phyloP scores from a whole-genome alignment of 257 asterid species.

The Solanum pimpinellifolium region DNA sequence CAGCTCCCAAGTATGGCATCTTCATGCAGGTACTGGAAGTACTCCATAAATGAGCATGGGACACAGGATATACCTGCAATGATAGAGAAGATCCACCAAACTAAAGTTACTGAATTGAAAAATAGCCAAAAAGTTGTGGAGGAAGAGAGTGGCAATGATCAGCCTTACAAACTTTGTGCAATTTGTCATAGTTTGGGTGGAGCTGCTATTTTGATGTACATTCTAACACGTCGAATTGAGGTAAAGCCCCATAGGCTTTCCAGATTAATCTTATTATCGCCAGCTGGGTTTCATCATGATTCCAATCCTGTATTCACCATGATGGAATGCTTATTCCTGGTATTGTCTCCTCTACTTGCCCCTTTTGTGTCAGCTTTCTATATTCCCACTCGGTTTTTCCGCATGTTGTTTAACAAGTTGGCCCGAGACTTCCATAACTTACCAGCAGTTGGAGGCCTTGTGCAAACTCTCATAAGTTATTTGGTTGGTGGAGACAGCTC shows the following conservation, averaged over 20 bases:
- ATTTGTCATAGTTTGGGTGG: slow-evolving; percentile 97
- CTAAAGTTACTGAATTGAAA: slow-evolving; percentile 63
- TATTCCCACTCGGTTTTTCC: slow-evolving; percentile 87
- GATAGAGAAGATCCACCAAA: slow-evolving; percentile 84
- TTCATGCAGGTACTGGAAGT: slow-evolving; percentile 73
- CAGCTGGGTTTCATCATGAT: slow-evolving; percentile 93
- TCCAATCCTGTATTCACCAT: slow-evolving; percentile 45
- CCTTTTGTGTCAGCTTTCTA: slow-evolving; percentile 77
- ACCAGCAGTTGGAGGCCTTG: slow-evolving; percentile 96
- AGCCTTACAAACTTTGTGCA: slow-evolving; percentile 78
- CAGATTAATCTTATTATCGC: slow-evolving; percentile 79
- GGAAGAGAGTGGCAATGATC: slow-evolving; percentile 31
- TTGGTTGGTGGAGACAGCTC: slow-evolving; percentile 96
- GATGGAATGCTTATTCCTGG: slow-evolving; percentile 41
- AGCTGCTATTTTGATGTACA: slow-evolving; percentile 74
- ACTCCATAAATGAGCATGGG: slow-evolving; percentile 93
- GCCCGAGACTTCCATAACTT: slow-evolving; percentile 93
- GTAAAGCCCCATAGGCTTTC: slow-evolving; percentile 86
- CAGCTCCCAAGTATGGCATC: background rate
- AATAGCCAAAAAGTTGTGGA: slow-evolving; percentile 27
- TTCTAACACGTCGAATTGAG: slow-evolving; percentile 55
- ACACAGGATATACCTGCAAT: slow-evolving; percentile 90
- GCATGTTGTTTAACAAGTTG: slow-evolving; percentile 79
- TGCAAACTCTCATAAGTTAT: slow-evolving; percentile 89
- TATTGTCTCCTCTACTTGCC: slow-evolving; percentile 47